A percentile compares a stretch with the other conserved stretches of the same genome.
Evolutionary conservation across 2,329 filamentous ascomycete species (phyloP).

Genomic region (Trichoderma polysporum): DNA sequence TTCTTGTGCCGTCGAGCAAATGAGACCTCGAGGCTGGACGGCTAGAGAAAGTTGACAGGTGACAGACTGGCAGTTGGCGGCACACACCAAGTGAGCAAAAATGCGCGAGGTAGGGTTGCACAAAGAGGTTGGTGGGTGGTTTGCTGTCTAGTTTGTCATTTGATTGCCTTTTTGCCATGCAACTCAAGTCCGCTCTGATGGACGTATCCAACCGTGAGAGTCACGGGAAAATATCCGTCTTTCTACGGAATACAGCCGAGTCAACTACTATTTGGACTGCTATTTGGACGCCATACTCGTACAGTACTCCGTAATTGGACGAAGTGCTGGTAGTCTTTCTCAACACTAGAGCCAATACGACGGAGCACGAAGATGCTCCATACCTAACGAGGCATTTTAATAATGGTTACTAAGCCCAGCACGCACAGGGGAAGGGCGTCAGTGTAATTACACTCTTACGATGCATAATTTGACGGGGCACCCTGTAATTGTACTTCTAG

Average conservation of each 20-base stretch:
- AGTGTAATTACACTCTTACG: too few species aligned
- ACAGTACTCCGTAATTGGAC: too few species aligned
- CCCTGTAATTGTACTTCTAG: neutral
- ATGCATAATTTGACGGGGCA: too few species aligned
- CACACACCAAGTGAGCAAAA: neutral
- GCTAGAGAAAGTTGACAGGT: neutral
- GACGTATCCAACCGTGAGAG: too few species aligned
- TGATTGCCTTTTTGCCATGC: neutral
- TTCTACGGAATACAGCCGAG: neutral
- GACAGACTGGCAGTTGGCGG: neutral
- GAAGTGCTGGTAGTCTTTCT: too few species aligned
- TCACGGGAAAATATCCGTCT: neutral
- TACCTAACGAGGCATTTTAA: conserved; percentile 14
- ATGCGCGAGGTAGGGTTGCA: neutral
- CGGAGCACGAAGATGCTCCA: neutral
- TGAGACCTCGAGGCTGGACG: neutral
- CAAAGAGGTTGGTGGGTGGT: neutral
- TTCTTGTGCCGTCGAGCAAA: neutral
- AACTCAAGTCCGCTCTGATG: too few species aligned
- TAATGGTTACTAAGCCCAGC: neutral
- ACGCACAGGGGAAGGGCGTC: too few species aligned
- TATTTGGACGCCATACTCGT: neutral
- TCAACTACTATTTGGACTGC: too few species aligned
- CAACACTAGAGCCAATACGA: neutral
- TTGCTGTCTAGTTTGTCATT: neutral